Conservation (phyloP, 2,329 filamentous ascomycete genomes). For the Graphilbum sp. region DNA sequence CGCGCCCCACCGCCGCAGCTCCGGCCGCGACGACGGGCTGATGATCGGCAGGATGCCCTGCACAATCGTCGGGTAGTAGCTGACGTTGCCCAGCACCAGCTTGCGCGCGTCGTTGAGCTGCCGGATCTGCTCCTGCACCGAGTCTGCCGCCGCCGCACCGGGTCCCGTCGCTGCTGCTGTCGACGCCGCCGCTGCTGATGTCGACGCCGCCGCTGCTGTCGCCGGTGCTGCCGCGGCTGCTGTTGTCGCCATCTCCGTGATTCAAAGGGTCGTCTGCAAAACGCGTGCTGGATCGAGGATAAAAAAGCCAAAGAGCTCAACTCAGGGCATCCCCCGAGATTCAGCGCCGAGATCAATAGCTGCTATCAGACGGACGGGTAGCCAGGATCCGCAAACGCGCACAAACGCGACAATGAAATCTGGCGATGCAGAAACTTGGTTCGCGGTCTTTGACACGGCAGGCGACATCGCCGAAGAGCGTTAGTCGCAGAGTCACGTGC, state of each 20-base stretch:
- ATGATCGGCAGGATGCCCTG: constrained; percentile 88
- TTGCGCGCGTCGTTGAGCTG: constrained; percentile 85
- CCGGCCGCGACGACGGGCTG: constrained; percentile 53
- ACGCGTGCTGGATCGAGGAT: no score
- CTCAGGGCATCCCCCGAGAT: no score
- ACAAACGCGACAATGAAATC: no score
- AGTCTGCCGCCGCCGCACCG: constrained; percentile 10
- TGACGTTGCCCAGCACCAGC: constrained; percentile 71
- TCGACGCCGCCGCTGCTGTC: background rate
- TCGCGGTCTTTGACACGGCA: no score
- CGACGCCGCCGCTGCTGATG: background rate
- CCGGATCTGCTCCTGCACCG: constrained; percentile 59
- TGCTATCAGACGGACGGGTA: no score
- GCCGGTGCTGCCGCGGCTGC: background rate
- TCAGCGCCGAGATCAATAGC: no score
- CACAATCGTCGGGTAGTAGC: constrained; percentile 83
- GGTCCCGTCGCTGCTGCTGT: constrained; percentile 1
- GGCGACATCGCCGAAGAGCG: no score
- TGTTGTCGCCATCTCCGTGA: background rate
- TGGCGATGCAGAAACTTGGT: no score
- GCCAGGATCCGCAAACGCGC: no score
- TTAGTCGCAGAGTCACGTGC: no score
- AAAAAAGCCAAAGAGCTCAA: no score
- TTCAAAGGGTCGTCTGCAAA: no score
- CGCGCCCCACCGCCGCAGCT: constrained; percentile 86